phyloP scores from a whole-genome alignment of 495 filamentous ascomycete genomes.

The Penicillium salamii region DNA sequence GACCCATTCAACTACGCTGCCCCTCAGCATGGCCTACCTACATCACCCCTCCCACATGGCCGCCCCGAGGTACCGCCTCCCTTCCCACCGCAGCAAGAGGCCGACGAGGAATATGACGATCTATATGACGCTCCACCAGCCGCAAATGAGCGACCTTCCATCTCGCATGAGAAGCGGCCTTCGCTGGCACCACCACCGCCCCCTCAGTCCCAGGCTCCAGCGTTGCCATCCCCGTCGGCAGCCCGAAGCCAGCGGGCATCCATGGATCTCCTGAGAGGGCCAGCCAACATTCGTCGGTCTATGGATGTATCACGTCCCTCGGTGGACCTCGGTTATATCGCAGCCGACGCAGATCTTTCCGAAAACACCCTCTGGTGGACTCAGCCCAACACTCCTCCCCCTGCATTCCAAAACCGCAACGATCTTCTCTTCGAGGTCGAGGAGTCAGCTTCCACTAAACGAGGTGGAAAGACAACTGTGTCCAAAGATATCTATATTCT shows the following conservation, averaged over 20 bases:
- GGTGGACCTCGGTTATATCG: conserved; percentile 77
- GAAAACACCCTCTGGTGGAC: conserved; percentile 79
- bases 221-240: conserved; percentile 42
- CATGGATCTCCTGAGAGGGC: conserved; percentile 59
- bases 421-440: conserved; percentile 84
- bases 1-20: conserved; percentile 69
- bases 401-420: conserved; percentile 74
- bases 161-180: conserved; percentile 33
- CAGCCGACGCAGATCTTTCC: conserved; percentile 79
- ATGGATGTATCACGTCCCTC: conserved; percentile 66
- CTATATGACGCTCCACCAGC: conserved; percentile 53
- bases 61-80: conserved; percentile 31
- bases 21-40: conserved; percentile 39
- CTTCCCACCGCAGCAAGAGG: conserved; percentile 27
- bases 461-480: conserved; percentile 65
- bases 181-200: conserved; percentile 33
- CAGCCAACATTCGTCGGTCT: conserved; percentile 58
- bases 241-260: conserved; percentile 58
- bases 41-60: conserved; percentile 15
- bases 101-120: conserved; percentile 45
- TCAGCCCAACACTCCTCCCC: conserved; percentile 66
- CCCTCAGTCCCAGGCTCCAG: conserved; percentile 26
- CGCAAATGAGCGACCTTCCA: conserved; percentile 40
- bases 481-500: conserved; percentile 81
- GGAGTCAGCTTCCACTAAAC: conserved; percentile 66